phyloP scores from a whole-genome alignment of 1,139 yeast genomes.

The Geotrichum bryndzae region DNA sequence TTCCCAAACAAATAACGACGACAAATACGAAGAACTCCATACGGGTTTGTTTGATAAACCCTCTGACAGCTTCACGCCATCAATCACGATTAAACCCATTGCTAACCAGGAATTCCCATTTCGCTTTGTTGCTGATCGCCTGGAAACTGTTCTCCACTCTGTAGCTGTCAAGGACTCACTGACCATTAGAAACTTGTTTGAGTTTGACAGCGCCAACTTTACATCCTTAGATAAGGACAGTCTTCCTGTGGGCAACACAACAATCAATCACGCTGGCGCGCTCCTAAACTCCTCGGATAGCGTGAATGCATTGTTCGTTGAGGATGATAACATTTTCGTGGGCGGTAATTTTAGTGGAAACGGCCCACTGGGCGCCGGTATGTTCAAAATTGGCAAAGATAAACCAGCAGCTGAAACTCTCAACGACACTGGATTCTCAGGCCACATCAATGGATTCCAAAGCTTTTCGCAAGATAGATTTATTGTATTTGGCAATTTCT shows the following conservation, averaged over 20 bases:
- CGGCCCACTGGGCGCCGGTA: slow-evolving; percentile 20
- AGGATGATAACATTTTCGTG: slow-evolving; percentile 33
- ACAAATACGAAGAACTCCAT: slow-evolving; percentile 73
- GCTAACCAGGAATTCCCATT: slow-evolving; percentile 40
- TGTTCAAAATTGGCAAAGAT: slow-evolving; percentile 33
- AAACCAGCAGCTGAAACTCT: slow-evolving; percentile 29
- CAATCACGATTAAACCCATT: slow-evolving; percentile 39
- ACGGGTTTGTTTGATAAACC: slow-evolving; percentile 61
- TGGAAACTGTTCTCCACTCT: slow-evolving; percentile 49
- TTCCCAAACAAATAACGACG: slow-evolving; percentile 72
- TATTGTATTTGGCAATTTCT: slow-evolving; percentile 40
- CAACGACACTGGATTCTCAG: slow-evolving; percentile 25
- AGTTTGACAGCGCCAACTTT: slow-evolving; percentile 68
- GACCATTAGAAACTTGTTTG: slow-evolving; percentile 68
- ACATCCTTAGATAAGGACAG: slow-evolving; percentile 33
- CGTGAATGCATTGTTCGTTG: slow-evolving; percentile 11
- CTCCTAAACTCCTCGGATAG: slow-evolving; percentile 18
- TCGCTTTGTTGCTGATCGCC: slow-evolving; percentile 66
- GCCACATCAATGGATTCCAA: slow-evolving; percentile 29
- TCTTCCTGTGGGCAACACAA: slow-evolving; percentile 55
- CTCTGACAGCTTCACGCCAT: slow-evolving; percentile 42
- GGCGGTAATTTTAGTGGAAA: slow-evolving; percentile 50
- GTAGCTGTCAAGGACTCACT: slow-evolving; percentile 36
- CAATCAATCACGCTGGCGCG: slow-evolving; percentile 57
- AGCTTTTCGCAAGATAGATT: slow-evolving; percentile 22